Evolutionary conservation across 106 monocot species (phyloP).

Genomic region (Posidonia australis): DNA sequence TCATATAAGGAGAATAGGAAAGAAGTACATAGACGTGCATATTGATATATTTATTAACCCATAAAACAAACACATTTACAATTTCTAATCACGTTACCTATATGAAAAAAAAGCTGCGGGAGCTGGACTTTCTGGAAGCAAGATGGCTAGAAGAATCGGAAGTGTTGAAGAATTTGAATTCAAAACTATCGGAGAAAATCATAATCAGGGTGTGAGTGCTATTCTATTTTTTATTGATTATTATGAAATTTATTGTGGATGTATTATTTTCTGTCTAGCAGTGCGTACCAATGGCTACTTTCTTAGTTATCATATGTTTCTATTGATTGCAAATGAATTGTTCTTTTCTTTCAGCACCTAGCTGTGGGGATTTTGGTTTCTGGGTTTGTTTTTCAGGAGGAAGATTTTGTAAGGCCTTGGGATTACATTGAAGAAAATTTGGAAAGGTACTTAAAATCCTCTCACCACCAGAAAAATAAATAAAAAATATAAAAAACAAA

Average conservation of each 20-base stretch:
- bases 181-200: conserved; percentile 71
- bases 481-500: too few relatives aligned
- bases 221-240: conserved; percentile 6
- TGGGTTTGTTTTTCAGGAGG: conserved; percentile 73
- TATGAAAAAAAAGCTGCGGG: conserved; percentile 71
- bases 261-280: neutral
- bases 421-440: conserved; percentile 47
- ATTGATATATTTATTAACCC: neutral
- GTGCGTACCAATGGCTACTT: neutral
- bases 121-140: conserved; percentile 95
- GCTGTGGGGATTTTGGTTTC: conserved; percentile 82
- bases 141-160: conserved; percentile 96
- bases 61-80: neutral
- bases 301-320: neutral
- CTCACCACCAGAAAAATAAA: neutral
- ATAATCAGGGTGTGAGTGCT: conserved; percentile 92
- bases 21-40: too few relatives aligned
- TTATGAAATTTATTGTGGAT: neutral
- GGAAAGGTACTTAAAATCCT: conserved; percentile 46
- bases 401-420: conserved; percentile 94
- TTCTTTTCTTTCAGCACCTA: conserved; percentile 49
- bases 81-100: neutral
- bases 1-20: too few relatives aligned
- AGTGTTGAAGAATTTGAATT: conserved; percentile 93
- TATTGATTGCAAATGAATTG: neutral